phyloP scores from a whole-genome alignment of 1,139 yeast genomes.

The Saccharomycopsis phalli region DNA sequence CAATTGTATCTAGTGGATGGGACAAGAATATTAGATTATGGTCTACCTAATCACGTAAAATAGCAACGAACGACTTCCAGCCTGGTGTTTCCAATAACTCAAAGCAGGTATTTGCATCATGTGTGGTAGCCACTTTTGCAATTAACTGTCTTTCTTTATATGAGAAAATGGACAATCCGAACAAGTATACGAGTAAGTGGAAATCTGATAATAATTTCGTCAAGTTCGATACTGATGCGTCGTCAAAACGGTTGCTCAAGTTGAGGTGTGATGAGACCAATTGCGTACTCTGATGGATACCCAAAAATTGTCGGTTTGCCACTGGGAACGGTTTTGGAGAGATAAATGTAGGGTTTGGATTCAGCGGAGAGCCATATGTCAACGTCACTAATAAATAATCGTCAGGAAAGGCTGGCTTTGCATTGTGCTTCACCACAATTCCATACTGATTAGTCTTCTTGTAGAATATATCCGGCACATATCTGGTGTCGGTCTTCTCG shows the following conservation, averaged over 20 bases:
- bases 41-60: conserved; percentile 29
- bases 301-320: conserved; percentile 70
- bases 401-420: conserved; percentile 93
- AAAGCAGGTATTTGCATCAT: conserved; percentile 38
- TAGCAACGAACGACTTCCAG: conserved; percentile 67
- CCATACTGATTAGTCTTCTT: conserved; percentile 83
- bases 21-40: conserved; percentile 68
- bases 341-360: conserved; percentile 39
- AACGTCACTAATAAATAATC: conserved; percentile 83
- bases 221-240: conserved; percentile 33
- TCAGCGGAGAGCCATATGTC: conserved; percentile 85
- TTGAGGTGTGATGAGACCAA: conserved; percentile 41
- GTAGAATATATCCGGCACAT: conserved; percentile 92
- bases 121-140: conserved; percentile 32
- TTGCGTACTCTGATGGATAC: conserved; percentile 61
- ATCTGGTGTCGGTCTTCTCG: conserved; percentile 58
- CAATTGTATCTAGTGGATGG: conserved; percentile 69
- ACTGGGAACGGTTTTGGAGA: conserved; percentile 47
- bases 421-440: conserved; percentile 75
- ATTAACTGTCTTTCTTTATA: conserved; percentile 43
- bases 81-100: conserved; percentile 57
- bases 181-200: conserved; percentile 59
- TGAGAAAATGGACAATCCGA: conserved; percentile 44
- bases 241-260: conserved; percentile 28
- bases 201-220: conserved; percentile 47